phyloP scores from a whole-genome alignment of 371 early-diverging fungal species.

The Syncephalastrum contaminatum region DNA sequence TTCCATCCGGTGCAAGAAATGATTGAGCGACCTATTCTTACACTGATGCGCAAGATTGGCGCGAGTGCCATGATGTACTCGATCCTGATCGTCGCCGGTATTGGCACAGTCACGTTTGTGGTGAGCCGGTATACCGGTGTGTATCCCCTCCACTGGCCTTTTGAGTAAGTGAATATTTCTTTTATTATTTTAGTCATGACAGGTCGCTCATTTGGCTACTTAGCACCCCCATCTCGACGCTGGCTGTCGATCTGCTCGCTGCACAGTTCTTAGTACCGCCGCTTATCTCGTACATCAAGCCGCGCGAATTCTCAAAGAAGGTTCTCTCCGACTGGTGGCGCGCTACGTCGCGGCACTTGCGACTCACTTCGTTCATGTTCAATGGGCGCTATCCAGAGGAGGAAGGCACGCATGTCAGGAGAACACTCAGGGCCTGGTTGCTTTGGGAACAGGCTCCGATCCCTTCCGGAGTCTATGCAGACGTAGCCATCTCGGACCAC shows the following conservation, averaged over 20 bases:
- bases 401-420: slow-evolving; percentile 55
- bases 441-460: slow-evolving; percentile 29
- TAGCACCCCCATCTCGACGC: slow-evolving; percentile 28
- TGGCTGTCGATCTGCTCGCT: slow-evolving; percentile 71
- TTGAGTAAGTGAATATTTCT: slow-evolving; percentile 35
- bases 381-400: slow-evolving; percentile 68
- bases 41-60: slow-evolving; percentile 78
- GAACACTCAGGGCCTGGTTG: slow-evolving; percentile 50
- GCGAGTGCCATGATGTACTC: slow-evolving; percentile 81
- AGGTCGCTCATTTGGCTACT: neutral
- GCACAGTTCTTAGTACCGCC: slow-evolving; percentile 77
- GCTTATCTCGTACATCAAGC: slow-evolving; percentile 54
- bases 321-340: slow-evolving; percentile 70
- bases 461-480: slow-evolving; percentile 20
- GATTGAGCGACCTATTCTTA: slow-evolving; percentile 71
- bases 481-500: slow-evolving; percentile 29
- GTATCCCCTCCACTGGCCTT: slow-evolving; percentile 52
- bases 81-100: slow-evolving; percentile 64
- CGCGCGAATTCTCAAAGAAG: slow-evolving; percentile 49
- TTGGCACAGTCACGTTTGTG: slow-evolving; percentile 60
- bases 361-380: slow-evolving; percentile 85
- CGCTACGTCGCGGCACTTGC: slow-evolving; percentile 57
- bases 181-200: neutral
- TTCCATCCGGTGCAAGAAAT: slow-evolving; percentile 93
- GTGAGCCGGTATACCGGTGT: slow-evolving; percentile 39